Conservation (phyloP, 2,329 filamentous ascomycete species). For the Alternaria gansuensis region DNA sequence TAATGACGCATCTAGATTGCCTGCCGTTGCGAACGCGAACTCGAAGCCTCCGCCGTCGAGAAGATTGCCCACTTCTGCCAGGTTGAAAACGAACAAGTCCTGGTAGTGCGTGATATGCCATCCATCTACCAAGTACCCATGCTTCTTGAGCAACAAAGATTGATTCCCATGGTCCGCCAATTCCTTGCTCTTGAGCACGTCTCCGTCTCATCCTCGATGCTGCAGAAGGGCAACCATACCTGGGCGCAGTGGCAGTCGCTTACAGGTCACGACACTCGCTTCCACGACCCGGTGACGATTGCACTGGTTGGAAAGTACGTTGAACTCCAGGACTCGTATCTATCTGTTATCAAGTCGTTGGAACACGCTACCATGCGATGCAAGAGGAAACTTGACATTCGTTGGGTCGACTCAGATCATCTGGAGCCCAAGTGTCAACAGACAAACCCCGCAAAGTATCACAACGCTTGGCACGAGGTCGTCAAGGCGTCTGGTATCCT, state of each 20-base stretch:
- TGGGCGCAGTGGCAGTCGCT: constrained; percentile 82
- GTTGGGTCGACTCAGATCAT: constrained; percentile 85
- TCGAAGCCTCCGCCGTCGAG: constrained; percentile 76
- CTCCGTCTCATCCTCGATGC: constrained; percentile 61
- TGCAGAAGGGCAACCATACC: constrained; percentile 70
- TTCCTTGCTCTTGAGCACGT: constrained; percentile 71
- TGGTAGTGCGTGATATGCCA: constrained; percentile 85
- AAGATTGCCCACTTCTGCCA: constrained; percentile 94
- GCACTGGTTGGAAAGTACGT: constrained; percentile 94
- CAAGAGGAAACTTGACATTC: constrained; percentile 77
- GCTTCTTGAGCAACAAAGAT: constrained; percentile 83
- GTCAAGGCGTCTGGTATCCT: constrained; percentile 74
- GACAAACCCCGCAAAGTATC: constrained; percentile 74
- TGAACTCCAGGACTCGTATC: constrained; percentile 83
- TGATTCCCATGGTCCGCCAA: constrained; percentile 72
- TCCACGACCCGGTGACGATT: constrained; percentile 77
- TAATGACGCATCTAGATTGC: constrained; percentile 70
- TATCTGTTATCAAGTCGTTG: constrained; percentile 83
- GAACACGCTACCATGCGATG: constrained; percentile 93
- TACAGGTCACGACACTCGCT: constrained; percentile 71
- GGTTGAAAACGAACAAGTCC: constrained; percentile 82
- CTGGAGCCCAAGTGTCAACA: constrained; percentile 74
- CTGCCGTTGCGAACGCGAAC: constrained; percentile 82
- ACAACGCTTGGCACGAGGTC: constrained; percentile 85
- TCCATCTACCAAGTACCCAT: constrained; percentile 95